A percentile compares a stretch with the other conserved stretches of the same genome.
These are phyloP conservation scores for Intubia oerlemansii DNA, from an alignment of 2,329 filamentous ascomycete genomes.

Conservation along the genomic window DNA sequence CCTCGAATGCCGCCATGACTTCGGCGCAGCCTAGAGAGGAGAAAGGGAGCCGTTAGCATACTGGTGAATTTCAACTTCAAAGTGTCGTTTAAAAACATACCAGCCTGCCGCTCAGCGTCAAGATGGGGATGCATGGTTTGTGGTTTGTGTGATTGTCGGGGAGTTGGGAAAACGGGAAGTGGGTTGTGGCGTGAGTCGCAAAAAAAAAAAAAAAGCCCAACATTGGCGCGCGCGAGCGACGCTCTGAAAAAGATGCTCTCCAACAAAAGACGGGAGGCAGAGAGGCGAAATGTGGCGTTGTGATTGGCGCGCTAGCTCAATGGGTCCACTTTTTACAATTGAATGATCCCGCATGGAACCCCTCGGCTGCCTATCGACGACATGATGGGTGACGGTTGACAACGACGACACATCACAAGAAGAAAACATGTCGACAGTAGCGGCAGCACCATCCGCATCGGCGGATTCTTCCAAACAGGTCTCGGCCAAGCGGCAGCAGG, in stretches of 20 bases:
- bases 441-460: constrained; percentile 2
- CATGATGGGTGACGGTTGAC: too few species aligned
- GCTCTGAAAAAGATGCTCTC: too few species aligned
- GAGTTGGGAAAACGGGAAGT: too few species aligned
- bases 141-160: background rate
- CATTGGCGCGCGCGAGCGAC: too few species aligned
- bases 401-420: background rate
- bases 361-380: background rate
- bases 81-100: constrained; percentile 27
- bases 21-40: constrained; percentile 88
- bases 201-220: background rate
- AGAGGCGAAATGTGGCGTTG: too few species aligned
- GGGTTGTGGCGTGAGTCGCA: too few species aligned
- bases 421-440: constrained; percentile 3
- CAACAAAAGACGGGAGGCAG: too few species aligned
- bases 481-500: constrained; percentile 53
- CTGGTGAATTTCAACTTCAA: constrained; percentile 2
- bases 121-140: constrained; percentile 84
- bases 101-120: constrained; percentile 77
- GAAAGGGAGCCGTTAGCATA: too few species aligned
- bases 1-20: constrained; percentile 80
- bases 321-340: background rate
- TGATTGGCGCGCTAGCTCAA: too few species aligned
- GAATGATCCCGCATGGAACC: background rate
- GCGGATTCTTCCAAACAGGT: too few species aligned